Evolutionary conservation across 2,329 filamentous ascomycete genomes (phyloP), one percentile per base, ranked within the genome.

Genomic region (Diaporthe velutina): DNA sequence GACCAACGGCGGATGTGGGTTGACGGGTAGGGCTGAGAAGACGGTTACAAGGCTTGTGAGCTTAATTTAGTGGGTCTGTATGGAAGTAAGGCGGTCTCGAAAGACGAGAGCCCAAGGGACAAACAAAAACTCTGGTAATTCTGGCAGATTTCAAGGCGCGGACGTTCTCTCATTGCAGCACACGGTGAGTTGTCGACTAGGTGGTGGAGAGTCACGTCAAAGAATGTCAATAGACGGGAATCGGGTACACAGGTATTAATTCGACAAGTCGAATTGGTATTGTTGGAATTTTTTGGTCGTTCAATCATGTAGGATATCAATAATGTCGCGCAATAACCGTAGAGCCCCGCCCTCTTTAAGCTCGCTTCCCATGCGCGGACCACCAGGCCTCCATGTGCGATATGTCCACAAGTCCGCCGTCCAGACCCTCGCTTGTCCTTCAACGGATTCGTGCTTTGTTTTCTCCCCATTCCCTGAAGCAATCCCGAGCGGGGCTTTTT

Each of bases 271-370:
- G 33, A 40, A 40, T 22, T 68, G 5, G 12, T 2, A 10, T 10
- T 54, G 15, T 40, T 54, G 33, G 7, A 15, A 42, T 25, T 30
- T n/a, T 33, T 35, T 35, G 35, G 17, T 15, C 57, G 38, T 55
- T 54, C 57, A 72, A 25, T 72, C 70, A 42, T 72, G 7, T 28
- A n/a, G 70, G 45, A 64, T 66, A 64, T 72, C 48, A 64, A 64
- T 22, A 12, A 45, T 22, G 52, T 25, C 25, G 19, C 19, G 33
- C n/a, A 50, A 66, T n/a, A 48, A 17, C 28, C 0, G 13, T 22
- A 38, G n/a, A 48, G 25, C 40, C 40, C 19, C 28, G 13, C n/a
- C 61, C 6, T 9, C 5, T 33, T 25, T 5, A 3, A 28, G 22
- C 64, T 12, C 45, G 33, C 45, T 40, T 40, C 64, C 64, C 33